Base-by-base conservation (phyloP, 2,329 filamentous ascomycete species). In the Geosmithia flava region DNA sequence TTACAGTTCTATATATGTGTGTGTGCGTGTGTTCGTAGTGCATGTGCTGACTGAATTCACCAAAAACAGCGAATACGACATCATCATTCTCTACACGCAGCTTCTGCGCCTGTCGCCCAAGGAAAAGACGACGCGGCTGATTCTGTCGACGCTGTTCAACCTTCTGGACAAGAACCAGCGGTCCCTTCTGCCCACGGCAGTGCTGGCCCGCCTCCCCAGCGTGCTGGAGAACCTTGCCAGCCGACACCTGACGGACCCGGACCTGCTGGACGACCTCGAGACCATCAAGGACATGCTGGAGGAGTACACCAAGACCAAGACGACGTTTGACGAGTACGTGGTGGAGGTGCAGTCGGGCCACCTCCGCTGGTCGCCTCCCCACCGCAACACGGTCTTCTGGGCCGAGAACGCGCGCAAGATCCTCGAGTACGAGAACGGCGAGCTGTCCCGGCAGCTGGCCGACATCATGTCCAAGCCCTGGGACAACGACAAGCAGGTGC, bases 121-220 rank as follows among this genome's bases (percentile, higher is more conserved):
- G 66, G 93, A 97, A 64, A 98, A 98, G 74, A 97, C 91, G 1
- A 97, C 91, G 1, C 83, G 93, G 29, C 76, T 98, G 48, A 79
- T 96, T 44, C 76, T 97, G 43, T 89, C 89, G 10, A 96, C 91
- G 7, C 77, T 98, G 41, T 78, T 85, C 62, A 97, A 95, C 67
- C 81, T 98, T 43, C 79, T 96, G 39, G 70, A 71, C 43, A 70
- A 72, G 51, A 83, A 87, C 72, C 65, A 78, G 68, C 70, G 85
- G 76, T 75, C 85, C 62, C 67, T 83, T 64, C 81, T 97, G 49
- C 90, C 91, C 7, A 83, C 85, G 2, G 90, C 93, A 1, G 84
- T 93, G 20, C 83, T 95, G 50, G 88, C 87, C 46, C 84, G 88
- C 51, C 80, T 97, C 33, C 91, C 81, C 3, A 67, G 71, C 5